phyloP scores from a whole-genome alignment of 2,329 filamentous ascomycete genomes.

The Trichoderma cornu-damae region DNA sequence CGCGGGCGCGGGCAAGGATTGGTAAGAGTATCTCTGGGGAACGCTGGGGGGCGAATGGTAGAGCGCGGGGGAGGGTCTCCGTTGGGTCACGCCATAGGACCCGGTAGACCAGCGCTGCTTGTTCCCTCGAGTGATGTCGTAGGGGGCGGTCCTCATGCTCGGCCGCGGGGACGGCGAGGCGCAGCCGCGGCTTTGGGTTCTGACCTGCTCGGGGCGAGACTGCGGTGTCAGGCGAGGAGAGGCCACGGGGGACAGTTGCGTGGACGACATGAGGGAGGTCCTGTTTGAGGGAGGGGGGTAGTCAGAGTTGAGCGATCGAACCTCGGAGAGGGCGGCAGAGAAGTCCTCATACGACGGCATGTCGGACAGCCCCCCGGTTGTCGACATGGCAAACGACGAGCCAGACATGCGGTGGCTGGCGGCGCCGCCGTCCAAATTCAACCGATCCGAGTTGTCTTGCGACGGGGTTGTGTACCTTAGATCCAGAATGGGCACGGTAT shows the following conservation, averaged over 20 bases:
- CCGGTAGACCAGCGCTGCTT: conserved; percentile 72
- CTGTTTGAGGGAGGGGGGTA: conserved; percentile 63
- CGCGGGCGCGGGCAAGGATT: conserved; percentile 18
- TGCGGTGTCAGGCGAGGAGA: conserved; percentile 63
- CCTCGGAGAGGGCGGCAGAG: conserved; percentile 60
- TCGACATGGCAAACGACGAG: conserved; percentile 70
- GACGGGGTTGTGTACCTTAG: conserved; percentile 47
- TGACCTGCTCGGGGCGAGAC: conserved; percentile 55
- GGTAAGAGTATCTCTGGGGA: conserved; percentile 52
- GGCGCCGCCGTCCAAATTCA: conserved; percentile 48
- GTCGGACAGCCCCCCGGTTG: conserved; percentile 58
- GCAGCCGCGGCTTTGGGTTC: conserved; percentile 61
- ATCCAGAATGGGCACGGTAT: conserved; percentile 58
- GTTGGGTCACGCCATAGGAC: conserved; percentile 56
- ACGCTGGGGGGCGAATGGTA: conserved; percentile 57
- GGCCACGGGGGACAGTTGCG: conserved; percentile 65
- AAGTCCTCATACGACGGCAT: conserved; percentile 68
- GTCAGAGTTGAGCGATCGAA: conserved; percentile 60
- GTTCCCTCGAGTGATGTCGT: conserved; percentile 57
- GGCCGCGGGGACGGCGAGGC: conserved; percentile 68
- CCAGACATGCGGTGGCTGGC: conserved; percentile 62
- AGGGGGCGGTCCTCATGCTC: conserved; percentile 63
- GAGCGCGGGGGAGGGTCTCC: conserved; percentile 51
- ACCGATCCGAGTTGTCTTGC: conserved; percentile 42
- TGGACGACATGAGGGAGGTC: conserved; percentile 66